Evolutionary conservation across 1,284 basidiomycete genomes (phyloP).

Genomic region (Taiwanofungus camphoratus): DNA sequence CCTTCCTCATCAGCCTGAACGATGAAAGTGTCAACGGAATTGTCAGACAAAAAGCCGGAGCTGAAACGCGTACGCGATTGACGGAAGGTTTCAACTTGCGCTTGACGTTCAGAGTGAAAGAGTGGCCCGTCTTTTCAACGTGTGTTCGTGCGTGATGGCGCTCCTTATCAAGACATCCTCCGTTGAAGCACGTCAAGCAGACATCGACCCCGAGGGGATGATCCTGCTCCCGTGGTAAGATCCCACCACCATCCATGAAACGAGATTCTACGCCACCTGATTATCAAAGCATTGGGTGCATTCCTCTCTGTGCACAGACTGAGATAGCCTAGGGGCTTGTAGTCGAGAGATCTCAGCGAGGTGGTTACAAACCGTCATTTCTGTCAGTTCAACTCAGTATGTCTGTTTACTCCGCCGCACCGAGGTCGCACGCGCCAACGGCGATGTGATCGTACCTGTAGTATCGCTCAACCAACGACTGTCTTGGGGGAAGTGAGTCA

Average conservation of each 20-base stretch:
- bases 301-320: slow-evolving; percentile 77
- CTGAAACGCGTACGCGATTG: slow-evolving; percentile 55
- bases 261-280: slow-evolving; percentile 53
- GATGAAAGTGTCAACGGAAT: not conserved
- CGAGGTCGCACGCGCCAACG: too few relatives aligned
- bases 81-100: slow-evolving; percentile 63
- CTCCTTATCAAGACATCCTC: slow-evolving; percentile 66
- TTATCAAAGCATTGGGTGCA: slow-evolving; percentile 96
- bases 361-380: slow-evolving; percentile 26
- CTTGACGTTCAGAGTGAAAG: slow-evolving; percentile 79
- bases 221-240: slow-evolving; percentile 44
- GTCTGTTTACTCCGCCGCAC: too few relatives aligned
- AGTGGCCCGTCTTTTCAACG: slow-evolving; percentile 66
- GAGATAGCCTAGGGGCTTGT: slow-evolving; percentile 36
- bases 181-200: slow-evolving; percentile 92
- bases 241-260: not conserved
- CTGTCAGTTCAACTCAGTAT: too few relatives aligned
- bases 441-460: too few relatives aligned
- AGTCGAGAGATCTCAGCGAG: slow-evolving; percentile 34
- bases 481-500: too few relatives aligned
- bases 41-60: not conserved
- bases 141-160: slow-evolving; percentile 74
- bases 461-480: too few relatives aligned
- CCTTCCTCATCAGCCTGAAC: slow-evolving; percentile 56
- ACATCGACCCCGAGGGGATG: slow-evolving; percentile 77